Evolutionary conservation across 1,139 yeast genomes (phyloP).

Genomic region (Entelexis sorbosivorans): DNA sequence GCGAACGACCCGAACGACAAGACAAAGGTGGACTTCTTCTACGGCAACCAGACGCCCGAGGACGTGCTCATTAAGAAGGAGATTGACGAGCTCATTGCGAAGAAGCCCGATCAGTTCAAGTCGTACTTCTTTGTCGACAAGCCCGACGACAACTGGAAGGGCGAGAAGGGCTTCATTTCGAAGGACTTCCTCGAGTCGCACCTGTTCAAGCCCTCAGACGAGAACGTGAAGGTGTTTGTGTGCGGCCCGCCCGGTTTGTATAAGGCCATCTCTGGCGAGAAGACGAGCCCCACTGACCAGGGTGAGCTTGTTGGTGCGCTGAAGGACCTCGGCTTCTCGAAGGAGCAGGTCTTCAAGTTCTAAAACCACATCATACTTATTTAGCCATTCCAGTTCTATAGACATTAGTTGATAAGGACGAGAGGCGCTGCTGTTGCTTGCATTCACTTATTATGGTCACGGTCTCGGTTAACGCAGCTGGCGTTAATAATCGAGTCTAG

Average conservation of each 20-base stretch:
- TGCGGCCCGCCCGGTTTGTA: constrained; percentile 89
- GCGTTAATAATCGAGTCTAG: not conserved
- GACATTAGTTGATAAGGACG: too few relatives aligned
- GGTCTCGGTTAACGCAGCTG: too few relatives aligned
- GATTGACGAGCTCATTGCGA: constrained; percentile 47
- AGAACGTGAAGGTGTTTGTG: constrained; percentile 49
- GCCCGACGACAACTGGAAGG: constrained; percentile 45
- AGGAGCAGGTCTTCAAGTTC: constrained; percentile 84
- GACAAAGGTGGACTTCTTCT: constrained; percentile 69
- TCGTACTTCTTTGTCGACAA: constrained; percentile 73
- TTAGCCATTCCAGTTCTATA: not conserved
- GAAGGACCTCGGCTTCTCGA: constrained; percentile 76
- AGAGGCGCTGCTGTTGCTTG: too few relatives aligned
- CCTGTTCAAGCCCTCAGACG: constrained; percentile 39
- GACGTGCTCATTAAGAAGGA: constrained; percentile 73
- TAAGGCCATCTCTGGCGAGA: constrained; percentile 75
- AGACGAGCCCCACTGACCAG: constrained; percentile 80
- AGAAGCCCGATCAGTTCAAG: constrained; percentile 63
- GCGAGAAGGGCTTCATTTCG: constrained; percentile 61
- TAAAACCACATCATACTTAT: constrained; percentile 30
- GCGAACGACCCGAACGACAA: constrained; percentile 63
- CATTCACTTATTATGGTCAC: too few relatives aligned
- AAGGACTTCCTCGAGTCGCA: constrained; percentile 51
- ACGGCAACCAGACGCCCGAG: constrained; percentile 63
- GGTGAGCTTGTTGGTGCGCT: constrained; percentile 87